Evolutionary conservation across 169 alveolate species (phyloP), one percentile per base, ranked within the genome.

Genomic region (Ichthyophthirius multifiliis): DNA sequence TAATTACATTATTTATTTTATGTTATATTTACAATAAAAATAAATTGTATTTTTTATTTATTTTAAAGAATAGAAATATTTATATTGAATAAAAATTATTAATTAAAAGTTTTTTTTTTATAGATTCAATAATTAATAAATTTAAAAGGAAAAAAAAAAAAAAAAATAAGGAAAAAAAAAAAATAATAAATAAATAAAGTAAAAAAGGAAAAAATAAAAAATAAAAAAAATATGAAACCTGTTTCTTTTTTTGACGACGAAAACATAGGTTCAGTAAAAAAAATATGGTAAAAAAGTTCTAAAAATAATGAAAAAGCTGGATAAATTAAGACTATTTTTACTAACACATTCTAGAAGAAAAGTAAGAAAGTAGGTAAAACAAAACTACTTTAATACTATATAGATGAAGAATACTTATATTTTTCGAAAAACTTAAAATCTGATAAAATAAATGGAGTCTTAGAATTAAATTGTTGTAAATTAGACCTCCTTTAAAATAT

Each of bases 161-260:
- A n/a, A n/a, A n/a, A n/a, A n/a, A n/a, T n/a, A n/a, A n/a, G n/a
- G n/a, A n/a, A n/a, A n/a, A n/a, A n/a, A n/a, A n/a, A n/a, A n/a
- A n/a, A n/a, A n/a, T n/a, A n/a, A n/a, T n/a, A n/a, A n/a, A n/a
- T n/a, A n/a, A n/a, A n/a, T n/a, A n/a, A n/a, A n/a, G n/a, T n/a
- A n/a, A n/a, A n/a, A n/a, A n/a, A n/a, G n/a, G n/a, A n/a, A n/a
- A n/a, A n/a, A n/a, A n/a, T n/a, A n/a, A n/a, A n/a, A n/a, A n/a
- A n/a, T 1, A 55, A 27, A 27, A 55, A 16, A 55, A 15, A 55
- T n/a, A 55, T 55, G 71, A 55, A 55, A 27, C 71, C 71, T 55
- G 71, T 55, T 27, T 55, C 71, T 27, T 55, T 55, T 55, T 55
- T 55, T 27, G 71, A 55, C 31, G 71, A 55, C 71, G 71, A 55